phyloP scores from a whole-genome alignment of 2,329 filamentous ascomycete species.

The Penicillium hordei region DNA sequence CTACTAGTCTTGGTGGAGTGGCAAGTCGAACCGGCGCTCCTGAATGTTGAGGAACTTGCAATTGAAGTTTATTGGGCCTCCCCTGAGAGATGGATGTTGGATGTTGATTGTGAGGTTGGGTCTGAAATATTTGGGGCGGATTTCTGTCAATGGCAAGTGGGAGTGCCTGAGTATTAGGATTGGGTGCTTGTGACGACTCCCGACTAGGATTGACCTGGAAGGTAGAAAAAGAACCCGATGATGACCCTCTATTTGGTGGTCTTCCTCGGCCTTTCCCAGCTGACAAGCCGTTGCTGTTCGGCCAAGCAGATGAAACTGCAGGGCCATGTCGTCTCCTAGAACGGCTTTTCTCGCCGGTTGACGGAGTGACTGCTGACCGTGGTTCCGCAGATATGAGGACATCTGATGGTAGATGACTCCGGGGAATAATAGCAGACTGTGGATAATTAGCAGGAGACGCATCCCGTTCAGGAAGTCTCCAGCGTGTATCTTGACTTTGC shows the following conservation, averaged over 20 bases:
- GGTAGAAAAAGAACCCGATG: conserved; percentile 65
- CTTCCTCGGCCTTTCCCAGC: conserved; percentile 74
- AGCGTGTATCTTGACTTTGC: conserved; percentile 40
- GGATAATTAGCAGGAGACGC: conserved; percentile 71
- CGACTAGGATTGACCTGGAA: conserved; percentile 63
- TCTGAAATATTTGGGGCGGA: conserved; percentile 18
- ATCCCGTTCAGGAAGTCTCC: conserved; percentile 54
- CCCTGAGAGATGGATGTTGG: conserved; percentile 26
- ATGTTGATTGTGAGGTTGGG: conserved; percentile 28
- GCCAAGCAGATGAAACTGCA: conserved; percentile 89
- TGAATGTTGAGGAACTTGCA: conserved; percentile 44
- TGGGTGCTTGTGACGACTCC: conserved; percentile 47
- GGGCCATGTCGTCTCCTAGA: conserved; percentile 68
- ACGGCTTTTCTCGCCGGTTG: conserved; percentile 46
- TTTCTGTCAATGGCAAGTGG: conserved; percentile 48
- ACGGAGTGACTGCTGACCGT: conserved; percentile 71
- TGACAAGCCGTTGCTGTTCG: conserved; percentile 60
- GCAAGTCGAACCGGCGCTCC: conserved; percentile 45
- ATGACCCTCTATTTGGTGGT: conserved; percentile 71
- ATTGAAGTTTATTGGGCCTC: conserved; percentile 42
- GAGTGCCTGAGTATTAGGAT: conserved; percentile 37
- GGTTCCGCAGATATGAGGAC: conserved; percentile 54
- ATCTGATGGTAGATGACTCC: conserved; percentile 36
- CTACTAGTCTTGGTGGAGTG: conserved; percentile 43
- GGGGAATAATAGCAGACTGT: conserved; percentile 72